Percentiles rank a stretch among this genome's conserved stretches.
These are phyloP conservation scores for Coprinopsis marcescibilis DNA, from an alignment of 768 basidiomycete genomes.

Conservation along the genomic window DNA sequence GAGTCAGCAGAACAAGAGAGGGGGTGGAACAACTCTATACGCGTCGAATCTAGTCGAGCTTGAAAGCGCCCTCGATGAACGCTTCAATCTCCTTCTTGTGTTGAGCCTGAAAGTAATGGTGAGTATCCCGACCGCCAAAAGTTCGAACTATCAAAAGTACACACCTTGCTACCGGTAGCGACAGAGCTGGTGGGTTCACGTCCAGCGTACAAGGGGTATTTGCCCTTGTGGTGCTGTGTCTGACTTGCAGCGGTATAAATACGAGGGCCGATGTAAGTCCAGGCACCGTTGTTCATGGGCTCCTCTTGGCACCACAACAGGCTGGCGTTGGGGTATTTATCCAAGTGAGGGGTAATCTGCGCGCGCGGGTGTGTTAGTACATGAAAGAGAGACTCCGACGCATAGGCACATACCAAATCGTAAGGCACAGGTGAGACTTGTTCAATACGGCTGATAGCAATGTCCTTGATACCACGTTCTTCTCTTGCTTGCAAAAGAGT, in stretches of 20 bases:
- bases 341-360: slow-evolving; percentile 87
- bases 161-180: slow-evolving; percentile 86
- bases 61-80: slow-evolving; percentile 61
- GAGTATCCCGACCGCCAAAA: slow-evolving; percentile 7
- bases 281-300: slow-evolving; percentile 94
- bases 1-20: no score
- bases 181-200: slow-evolving; percentile 89
- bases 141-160: slow-evolving; percentile 15
- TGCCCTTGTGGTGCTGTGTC: slow-evolving; percentile 86
- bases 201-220: slow-evolving; percentile 89
- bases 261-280: slow-evolving; percentile 93
- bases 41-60: slow-evolving; percentile 9
- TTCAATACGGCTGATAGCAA: slow-evolving; percentile 92
- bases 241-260: slow-evolving; percentile 90
- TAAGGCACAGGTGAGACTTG: slow-evolving; percentile 98
- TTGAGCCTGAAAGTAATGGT: slow-evolving; percentile 41
- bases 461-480: slow-evolving; percentile 83
- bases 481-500: slow-evolving; percentile 86
- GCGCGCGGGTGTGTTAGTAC: slow-evolving; percentile 2
- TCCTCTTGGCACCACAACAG: slow-evolving; percentile 96
- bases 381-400: background rate
- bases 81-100: slow-evolving; percentile 90
- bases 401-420: slow-evolving; percentile 58
- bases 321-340: slow-evolving; percentile 94
- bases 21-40: no score